Conservation (phyloP, 2,329 filamentous ascomycete genomes). For the Podosphaera xanthii region DNA sequence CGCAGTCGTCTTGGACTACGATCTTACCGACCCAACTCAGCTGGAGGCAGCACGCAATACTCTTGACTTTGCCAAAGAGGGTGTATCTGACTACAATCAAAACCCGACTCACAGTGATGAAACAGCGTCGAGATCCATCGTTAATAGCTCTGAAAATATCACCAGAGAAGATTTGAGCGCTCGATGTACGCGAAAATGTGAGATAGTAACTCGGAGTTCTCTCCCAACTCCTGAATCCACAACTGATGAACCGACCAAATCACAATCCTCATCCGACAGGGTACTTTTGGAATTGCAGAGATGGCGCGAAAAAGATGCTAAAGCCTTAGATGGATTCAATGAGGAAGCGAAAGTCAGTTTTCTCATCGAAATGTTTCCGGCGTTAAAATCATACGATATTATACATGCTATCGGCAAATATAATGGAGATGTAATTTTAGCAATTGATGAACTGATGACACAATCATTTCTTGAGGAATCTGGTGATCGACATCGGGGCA, state of each 20-base stretch:
- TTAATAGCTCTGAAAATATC: constrained; percentile 4
- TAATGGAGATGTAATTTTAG: constrained; percentile 39
- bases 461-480: constrained; percentile 53
- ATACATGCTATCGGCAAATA: constrained; percentile 42
- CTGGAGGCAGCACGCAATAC: constrained; percentile 31
- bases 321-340: constrained; percentile 21
- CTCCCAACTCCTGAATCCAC: constrained; percentile 12
- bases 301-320: constrained; percentile 4
- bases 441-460: constrained; percentile 64
- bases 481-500: constrained; percentile 39
- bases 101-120: constrained; percentile 45
- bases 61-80: constrained; percentile 41
- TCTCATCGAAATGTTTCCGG: constrained; percentile 50
- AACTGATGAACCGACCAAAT: constrained; percentile 9
- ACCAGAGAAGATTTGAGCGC: constrained; percentile 7
- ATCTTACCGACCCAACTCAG: constrained; percentile 30
- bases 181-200: constrained; percentile 9
- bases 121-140: constrained; percentile 33
- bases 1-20: constrained; percentile 53
- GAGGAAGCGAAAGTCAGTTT: constrained; percentile 37
- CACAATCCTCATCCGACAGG: constrained; percentile 5
- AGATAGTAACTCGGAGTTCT: constrained; percentile 14
- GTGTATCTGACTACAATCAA: constrained; percentile 43
- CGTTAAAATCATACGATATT: constrained; percentile 42
- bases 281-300: constrained; percentile 22